phyloP scores from a whole-genome alignment of 768 basidiomycete species.

The Cystobasidium onofrii region DNA sequence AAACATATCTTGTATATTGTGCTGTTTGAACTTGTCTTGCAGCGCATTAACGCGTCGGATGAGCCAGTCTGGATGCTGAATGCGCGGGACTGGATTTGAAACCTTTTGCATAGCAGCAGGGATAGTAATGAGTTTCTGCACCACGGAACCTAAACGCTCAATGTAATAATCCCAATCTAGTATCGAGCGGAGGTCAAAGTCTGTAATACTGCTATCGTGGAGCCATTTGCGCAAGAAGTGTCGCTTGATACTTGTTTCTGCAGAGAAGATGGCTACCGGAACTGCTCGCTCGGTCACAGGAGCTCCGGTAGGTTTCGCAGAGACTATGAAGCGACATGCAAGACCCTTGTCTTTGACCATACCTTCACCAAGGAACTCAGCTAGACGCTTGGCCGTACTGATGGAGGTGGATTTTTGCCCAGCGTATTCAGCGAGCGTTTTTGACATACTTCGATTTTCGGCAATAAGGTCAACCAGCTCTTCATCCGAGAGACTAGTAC shows the following conservation, averaged over 20 bases:
- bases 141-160: constrained; percentile 90
- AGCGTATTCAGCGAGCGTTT: constrained; percentile 88
- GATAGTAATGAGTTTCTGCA: constrained; percentile 97
- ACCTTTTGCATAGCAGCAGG: constrained; percentile 98
- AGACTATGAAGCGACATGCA: constrained; percentile 98
- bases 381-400: constrained; percentile 84
- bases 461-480: constrained; percentile 96
- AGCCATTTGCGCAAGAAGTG: constrained; percentile 92
- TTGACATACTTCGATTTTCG: constrained; percentile 96
- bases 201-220: constrained; percentile 76
- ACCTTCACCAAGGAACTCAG: constrained; percentile 91
- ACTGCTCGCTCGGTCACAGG: constrained; percentile 95
- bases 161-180: constrained; percentile 99
- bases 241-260: constrained; percentile 81
- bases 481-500: constrained; percentile 73
- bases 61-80: constrained; percentile 95
- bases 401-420: constrained; percentile 97
- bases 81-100: constrained; percentile 86
- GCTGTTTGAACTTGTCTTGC: constrained; percentile 95
- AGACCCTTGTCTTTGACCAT: constrained; percentile 99
- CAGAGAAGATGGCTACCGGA: constrained; percentile 94
- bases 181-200: constrained; percentile 86
- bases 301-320: constrained; percentile 79
- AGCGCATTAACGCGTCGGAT: constrained; percentile 78
- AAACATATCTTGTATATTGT: constrained; percentile 95